phyloP scores from a whole-genome alignment of 2,329 filamentous ascomycete genomes.

The Scleromitrula shiraiana region DNA sequence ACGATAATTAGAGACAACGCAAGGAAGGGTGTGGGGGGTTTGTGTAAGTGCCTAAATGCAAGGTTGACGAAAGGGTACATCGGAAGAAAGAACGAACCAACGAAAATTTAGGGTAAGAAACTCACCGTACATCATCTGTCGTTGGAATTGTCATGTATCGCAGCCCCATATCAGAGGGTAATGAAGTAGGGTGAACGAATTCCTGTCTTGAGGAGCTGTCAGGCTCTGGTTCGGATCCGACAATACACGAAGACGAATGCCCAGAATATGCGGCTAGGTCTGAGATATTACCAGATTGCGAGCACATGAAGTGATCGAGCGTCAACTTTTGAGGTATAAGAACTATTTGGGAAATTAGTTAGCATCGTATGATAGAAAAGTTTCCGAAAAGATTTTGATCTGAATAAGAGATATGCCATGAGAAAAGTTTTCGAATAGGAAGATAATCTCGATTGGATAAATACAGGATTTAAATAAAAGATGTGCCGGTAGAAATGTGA shows the following conservation, averaged over 20 bases:
- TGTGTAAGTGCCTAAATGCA: slow-evolving; percentile 24
- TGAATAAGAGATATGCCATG: not conserved
- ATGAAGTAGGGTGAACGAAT: slow-evolving; percentile 21
- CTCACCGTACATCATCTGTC: slow-evolving; percentile 32
- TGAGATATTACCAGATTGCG: slow-evolving; percentile 31
- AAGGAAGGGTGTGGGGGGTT: too few relatives aligned
- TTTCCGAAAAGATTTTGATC: slow-evolving; percentile 1
- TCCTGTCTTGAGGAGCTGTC: slow-evolving; percentile 30
- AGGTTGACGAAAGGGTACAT: slow-evolving; percentile 14
- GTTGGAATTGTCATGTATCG: slow-evolving; percentile 28
- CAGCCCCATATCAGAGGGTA: slow-evolving; percentile 30
- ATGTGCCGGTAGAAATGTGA: not conserved
- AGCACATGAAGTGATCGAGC: slow-evolving; percentile 31
- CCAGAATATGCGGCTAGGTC: slow-evolving; percentile 27
- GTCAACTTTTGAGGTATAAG: slow-evolving; percentile 21
- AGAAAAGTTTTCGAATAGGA: not conserved
- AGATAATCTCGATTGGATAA: not conserved
- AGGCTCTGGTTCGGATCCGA: slow-evolving; percentile 29
- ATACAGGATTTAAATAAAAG: slow-evolving; percentile 1
- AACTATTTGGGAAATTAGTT: slow-evolving; percentile 19
- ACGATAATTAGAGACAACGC: slow-evolving; percentile 11
- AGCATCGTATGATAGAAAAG: slow-evolving; percentile 12
- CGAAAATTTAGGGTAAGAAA: slow-evolving; percentile 13
- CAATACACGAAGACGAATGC: slow-evolving; percentile 27
- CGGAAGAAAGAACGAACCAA: slow-evolving; percentile 22